Percentiles rank a stretch among this genome's conserved stretches.
phyloP scores from a whole-genome alignment of 768 basidiomycete genomes.

The Macrolepiota fuliginosa region DNA sequence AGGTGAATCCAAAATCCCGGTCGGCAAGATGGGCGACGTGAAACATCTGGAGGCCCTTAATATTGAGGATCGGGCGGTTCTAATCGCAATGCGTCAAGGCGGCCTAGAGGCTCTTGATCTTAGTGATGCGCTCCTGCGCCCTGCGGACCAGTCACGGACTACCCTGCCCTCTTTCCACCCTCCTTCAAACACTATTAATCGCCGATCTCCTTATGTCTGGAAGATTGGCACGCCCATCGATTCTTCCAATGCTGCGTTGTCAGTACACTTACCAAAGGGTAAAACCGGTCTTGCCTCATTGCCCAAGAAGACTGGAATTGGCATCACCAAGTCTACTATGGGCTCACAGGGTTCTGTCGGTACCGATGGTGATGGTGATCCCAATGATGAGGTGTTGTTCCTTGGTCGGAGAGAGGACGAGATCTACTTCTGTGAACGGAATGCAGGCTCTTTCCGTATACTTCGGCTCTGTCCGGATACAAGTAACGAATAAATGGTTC shows the following conservation, averaged over 20 bases:
- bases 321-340: conserved; percentile 46
- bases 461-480: conserved; percentile 56
- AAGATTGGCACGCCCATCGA: conserved; percentile 73
- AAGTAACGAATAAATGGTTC: conserved; percentile 16
- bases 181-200: conserved; percentile 56
- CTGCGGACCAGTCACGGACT: conserved; percentile 77
- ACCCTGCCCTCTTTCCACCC: conserved; percentile 70
- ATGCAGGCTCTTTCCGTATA: conserved; percentile 70
- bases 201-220: conserved; percentile 79
- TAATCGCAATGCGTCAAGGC: conserved; percentile 85
- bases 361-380: conserved; percentile 44
- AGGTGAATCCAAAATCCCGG: conserved; percentile 28
- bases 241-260: conserved; percentile 32
- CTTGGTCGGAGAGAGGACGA: conserved; percentile 75
- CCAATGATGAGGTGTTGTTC: conserved; percentile 73
- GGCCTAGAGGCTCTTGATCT: conserved; percentile 82
- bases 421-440: conserved; percentile 81
- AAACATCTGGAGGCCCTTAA: conserved; percentile 85
- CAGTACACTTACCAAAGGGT: conserved; percentile 32
- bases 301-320: conserved; percentile 23
- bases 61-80: conserved; percentile 67
- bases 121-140: conserved; percentile 73
- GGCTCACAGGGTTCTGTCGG: conserved; percentile 38
- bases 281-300: conserved; percentile 24
- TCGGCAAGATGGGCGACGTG: conserved; percentile 71